Evolutionary conservation across 2,329 filamentous ascomycete species (phyloP), one percentile per base, ranked within the genome.

Genomic region (Colletotrichum australisinense): DNA sequence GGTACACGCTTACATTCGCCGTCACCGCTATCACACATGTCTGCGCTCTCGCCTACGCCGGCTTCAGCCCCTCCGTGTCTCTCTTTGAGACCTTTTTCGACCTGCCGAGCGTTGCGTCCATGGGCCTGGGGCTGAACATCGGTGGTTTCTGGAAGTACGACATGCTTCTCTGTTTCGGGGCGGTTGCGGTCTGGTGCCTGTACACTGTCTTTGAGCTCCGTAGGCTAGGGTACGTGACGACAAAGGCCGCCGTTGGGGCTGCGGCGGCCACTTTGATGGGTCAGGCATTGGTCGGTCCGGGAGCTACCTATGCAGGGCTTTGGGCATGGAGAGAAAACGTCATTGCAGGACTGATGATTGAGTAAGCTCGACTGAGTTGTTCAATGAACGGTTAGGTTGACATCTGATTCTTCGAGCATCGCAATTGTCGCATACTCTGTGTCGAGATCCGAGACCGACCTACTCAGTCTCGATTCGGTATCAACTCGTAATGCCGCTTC

Each of bases 291-390:
- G 71, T 77, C 35, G 78, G 78, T 0, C 74, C 78, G 2, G 75
- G 76, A 2, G 76, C 78, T 0, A 75, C 78, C 24, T 78, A 76
- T 74, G 67, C 72, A 11, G 78, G 71, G 0, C 63, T 78, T 3
- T 80, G 78, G 76, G 73, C 70, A 14, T 80, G 78, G 77, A 74
- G 78, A 1, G 78, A 80, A 53, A 16, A 26, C 0, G 30, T 71
- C 11, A 26, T 74, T 26, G 55, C 72, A 19, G 32, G 28, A 3
- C 19, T 57, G 26, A 14, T 38, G n/a, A 58, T 64, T 24, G 26
- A 63, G 22, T 60, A 32, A 14, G 4, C 11, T 4, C 19, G 14
- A 42, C 5, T 42, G 38, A 42, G 42, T 49, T n/a, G 42, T 11
- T 49, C 19, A 22, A 49, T 11, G 42, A 19, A 49, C 42, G 11